Evolutionary conservation across 2,329 filamentous ascomycete genomes (phyloP).

Genomic region (Trichoderma sp.): DNA sequence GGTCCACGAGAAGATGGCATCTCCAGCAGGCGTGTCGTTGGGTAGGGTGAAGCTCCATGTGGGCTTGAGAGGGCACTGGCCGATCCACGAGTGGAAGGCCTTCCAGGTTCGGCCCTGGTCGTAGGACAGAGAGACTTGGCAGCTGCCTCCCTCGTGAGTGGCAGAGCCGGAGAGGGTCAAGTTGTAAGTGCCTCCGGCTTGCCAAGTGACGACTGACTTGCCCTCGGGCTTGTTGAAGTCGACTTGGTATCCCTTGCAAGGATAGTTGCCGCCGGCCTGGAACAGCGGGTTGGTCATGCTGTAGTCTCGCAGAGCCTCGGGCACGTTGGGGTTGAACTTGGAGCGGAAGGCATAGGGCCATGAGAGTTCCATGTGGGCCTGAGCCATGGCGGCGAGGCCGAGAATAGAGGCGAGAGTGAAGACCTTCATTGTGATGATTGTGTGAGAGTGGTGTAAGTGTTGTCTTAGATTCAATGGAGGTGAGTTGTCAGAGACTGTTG

Average conservation of each 20-base stretch:
- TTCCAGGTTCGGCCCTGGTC: slow-evolving; percentile 68
- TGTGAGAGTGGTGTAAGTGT: not conserved
- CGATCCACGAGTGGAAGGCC: slow-evolving; percentile 59
- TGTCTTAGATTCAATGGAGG: not conserved
- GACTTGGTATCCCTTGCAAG: slow-evolving; percentile 64
- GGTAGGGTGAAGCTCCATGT: slow-evolving; percentile 67
- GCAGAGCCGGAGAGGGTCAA: slow-evolving; percentile 62
- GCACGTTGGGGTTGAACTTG: slow-evolving; percentile 50
- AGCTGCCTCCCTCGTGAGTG: slow-evolving; percentile 67
- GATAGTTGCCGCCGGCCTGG: slow-evolving; percentile 61
- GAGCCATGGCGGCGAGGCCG: slow-evolving; percentile 11
- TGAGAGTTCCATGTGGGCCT: slow-evolving; percentile 52
- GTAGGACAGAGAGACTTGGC: slow-evolving; percentile 71
- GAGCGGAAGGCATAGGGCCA: slow-evolving; percentile 49
- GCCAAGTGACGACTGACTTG: slow-evolving; percentile 56
- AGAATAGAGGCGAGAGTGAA: slow-evolving; percentile 14
- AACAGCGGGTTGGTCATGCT: slow-evolving; percentile 65
- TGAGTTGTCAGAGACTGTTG: not conserved
- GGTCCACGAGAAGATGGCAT: slow-evolving; percentile 70
- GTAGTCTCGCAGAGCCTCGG: slow-evolving; percentile 57
- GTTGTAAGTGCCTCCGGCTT: slow-evolving; percentile 59
- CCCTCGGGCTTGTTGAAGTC: slow-evolving; percentile 48
- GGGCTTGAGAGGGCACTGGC: slow-evolving; percentile 50
- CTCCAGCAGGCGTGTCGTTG: slow-evolving; percentile 54
- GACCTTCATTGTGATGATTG: slow-evolving; percentile 13